Base-by-base conservation (phyloP, 2,329 filamentous ascomycete genomes). In the Cladosporium velox region DNA sequence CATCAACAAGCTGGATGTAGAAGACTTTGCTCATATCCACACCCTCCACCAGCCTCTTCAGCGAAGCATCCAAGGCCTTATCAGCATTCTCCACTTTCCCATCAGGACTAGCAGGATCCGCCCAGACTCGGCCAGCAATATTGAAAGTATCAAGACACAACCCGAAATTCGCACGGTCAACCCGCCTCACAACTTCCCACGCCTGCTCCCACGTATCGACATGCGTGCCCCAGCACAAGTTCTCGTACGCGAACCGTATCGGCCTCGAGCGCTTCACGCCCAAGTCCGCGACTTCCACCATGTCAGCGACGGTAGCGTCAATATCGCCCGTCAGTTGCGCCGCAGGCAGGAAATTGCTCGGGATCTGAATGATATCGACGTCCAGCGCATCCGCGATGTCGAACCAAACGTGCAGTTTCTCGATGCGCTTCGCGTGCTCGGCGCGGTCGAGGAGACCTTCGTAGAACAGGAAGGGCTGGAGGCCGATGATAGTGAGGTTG, bases 111-210 rank as follows among this genome's bases (percentile, higher is more conserved):
- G 86, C 76, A 0, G 90, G 91, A 72, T 93, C 90, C 0, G 88
- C 90, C 70, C 86, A 93, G 65, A 91, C 85, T 3, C 87, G 80
- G 0, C 86, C 90, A 0, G 90, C 86, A 66, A 93, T 90, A 76
- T 93, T 91, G 79, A 92, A 93, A 0, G 88, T 91, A 77, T 93
- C 91, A 24, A 93, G 81, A 73, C 90, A 92, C 41, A 92, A 80
- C 7, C 91, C 91, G 73, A 93, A 92, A 76, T 93, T 93, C 10
- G 84, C 77, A 6, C 89, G 78, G 75, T 91, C 82, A 28, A 93
- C 90, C 2, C 79, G 79, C 70, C 82, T 78, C 0, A 93, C 87
- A 1, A 92, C 80, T 7, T 88, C 85, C 88, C 90, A 94, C 69
- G 85, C 86, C 11, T 81, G 79, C 74, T 93, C 90, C 91, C 91